Base-by-base conservation (phyloP, 805 yeast species). In the Metschnikowia drakensbergensis region DNA sequence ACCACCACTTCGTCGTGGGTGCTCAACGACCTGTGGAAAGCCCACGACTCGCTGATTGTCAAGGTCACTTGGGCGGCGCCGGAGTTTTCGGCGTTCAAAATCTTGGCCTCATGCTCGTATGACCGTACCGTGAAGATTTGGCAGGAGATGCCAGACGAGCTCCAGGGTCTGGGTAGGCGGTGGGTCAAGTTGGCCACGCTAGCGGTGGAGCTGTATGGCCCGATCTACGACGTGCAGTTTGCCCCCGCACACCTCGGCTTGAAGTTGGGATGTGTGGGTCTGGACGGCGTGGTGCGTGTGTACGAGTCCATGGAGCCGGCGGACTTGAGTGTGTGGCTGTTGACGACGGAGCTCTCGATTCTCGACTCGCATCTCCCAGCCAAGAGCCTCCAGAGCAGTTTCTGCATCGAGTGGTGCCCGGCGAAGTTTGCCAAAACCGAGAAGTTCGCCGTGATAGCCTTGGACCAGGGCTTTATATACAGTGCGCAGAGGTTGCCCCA, bases 21-120 rank as follows among this genome's bases (percentile, higher is more conserved):
- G 17, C 68, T 88, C 48, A 83, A 84, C 59, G 97, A 92, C 66
- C 83, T 87, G 42, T 94, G 97, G 95, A 87, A 86, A 56, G 98
- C 98, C 0, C 99, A 94, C 63, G 97, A 94, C 58, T 83, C 96
- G 6, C 80, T 90, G 49, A 80, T 94, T 26, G 86, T 89, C 22
- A 81, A 85, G 56, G 74, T 94, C 7, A 82, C 83, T 41, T 94
- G 97, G 95, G 97, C 98, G 0, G 86, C 88, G 44, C 99, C 99
- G 1, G 95, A 92, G 65, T 90, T 82, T 66, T 66, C 71, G 26
- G 66, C 68, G 50, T 95, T 96, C 6, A 88, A 88, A 60, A 72
- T 94, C 3, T 66, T 94, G 25, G 96, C 96, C 1, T 81, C 94
- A 26, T 90, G 91, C 32, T 88, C 97, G 1, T 89, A 86, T 65